A percentile compares a stretch with the other conserved stretches of the same genome.
Evolutionary conservation across 2,329 filamentous ascomycete species (phyloP).

Genomic region (Penicillium corylophilum): DNA sequence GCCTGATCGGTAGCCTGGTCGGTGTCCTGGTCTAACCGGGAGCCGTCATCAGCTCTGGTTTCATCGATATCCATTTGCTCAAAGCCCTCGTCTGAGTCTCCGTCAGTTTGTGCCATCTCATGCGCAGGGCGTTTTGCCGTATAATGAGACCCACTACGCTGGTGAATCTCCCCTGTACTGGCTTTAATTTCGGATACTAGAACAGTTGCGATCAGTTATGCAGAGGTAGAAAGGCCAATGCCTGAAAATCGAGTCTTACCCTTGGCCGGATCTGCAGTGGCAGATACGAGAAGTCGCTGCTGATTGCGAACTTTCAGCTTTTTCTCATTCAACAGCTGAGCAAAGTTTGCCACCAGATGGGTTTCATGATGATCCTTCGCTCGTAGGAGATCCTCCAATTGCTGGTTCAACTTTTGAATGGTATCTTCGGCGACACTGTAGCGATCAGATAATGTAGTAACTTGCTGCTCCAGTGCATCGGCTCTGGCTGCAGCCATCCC

Average conservation of each 20-base stretch:
- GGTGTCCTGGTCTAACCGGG: slow-evolving; percentile 20
- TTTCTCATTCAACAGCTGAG: slow-evolving; percentile 60
- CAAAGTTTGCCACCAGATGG: slow-evolving; percentile 58
- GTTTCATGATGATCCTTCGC: slow-evolving; percentile 59
- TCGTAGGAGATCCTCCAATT: slow-evolving; percentile 58
- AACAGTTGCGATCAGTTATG: background rate
- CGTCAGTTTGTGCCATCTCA: slow-evolving; percentile 21
- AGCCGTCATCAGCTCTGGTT: slow-evolving; percentile 7
- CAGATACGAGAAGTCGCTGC: slow-evolving; percentile 54
- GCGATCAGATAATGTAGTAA: slow-evolving; percentile 43
- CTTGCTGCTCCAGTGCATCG: slow-evolving; percentile 41
- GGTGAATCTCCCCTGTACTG: slow-evolving; percentile 9
- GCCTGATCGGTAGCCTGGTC: slow-evolving; percentile 10
- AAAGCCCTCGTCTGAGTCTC: slow-evolving; percentile 36
- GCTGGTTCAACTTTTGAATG: slow-evolving; percentile 52
- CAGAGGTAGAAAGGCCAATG: background rate
- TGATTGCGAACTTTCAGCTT: slow-evolving; percentile 65
- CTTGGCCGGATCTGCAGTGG: slow-evolving; percentile 45
- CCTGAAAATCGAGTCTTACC: slow-evolving; percentile 22
- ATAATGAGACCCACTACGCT: slow-evolving; percentile 14
- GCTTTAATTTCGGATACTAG: slow-evolving; percentile 31
- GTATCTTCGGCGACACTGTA: slow-evolving; percentile 49
- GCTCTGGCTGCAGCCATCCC: slow-evolving; percentile 49
- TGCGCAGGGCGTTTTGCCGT: slow-evolving; percentile 30
- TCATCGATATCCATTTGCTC: slow-evolving; percentile 39